Evolutionary conservation across 768 basidiomycete species (phyloP).

Genomic region (Coprinopsis sp.): DNA sequence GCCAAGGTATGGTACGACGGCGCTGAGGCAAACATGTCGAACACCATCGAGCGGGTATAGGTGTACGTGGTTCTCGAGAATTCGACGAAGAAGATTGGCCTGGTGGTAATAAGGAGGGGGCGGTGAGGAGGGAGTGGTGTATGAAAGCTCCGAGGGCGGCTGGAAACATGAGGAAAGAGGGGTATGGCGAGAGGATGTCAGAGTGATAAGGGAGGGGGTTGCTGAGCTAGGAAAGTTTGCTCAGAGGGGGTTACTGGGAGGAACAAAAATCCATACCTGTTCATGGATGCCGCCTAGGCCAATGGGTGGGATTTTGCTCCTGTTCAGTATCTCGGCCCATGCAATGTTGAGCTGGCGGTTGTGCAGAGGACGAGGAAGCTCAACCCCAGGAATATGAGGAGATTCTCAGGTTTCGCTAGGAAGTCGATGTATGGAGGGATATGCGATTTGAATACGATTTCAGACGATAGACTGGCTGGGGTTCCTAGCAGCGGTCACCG

Average conservation of each 20-base stretch:
- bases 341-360: constrained; percentile 76
- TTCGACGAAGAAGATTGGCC: constrained; percentile 88
- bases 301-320: constrained; percentile 54
- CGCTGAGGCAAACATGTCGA: constrained; percentile 87
- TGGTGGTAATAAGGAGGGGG: constrained; percentile 80
- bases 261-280: constrained; percentile 46
- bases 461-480: too few relatives aligned
- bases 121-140: constrained; percentile 62
- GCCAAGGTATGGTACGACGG: constrained; percentile 30
- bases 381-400: constrained; percentile 69
- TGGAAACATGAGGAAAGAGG: constrained; percentile 72
- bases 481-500: too few relatives aligned
- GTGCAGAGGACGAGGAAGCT: constrained; percentile 78
- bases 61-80: too few relatives aligned
- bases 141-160: constrained; percentile 61
- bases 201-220: constrained; percentile 86
- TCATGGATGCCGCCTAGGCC: constrained; percentile 68
- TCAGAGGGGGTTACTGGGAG: background rate
- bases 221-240: constrained; percentile 50
- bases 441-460: constrained; percentile 37
- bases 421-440: constrained; percentile 67
- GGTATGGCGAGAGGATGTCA: constrained; percentile 83
- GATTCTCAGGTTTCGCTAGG: constrained; percentile 82
- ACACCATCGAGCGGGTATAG: constrained; percentile 73
- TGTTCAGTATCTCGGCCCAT: constrained; percentile 78